Base-by-base conservation (phyloP, 1,284 basidiomycete genomes). In the Malassezia furfur region DNA sequence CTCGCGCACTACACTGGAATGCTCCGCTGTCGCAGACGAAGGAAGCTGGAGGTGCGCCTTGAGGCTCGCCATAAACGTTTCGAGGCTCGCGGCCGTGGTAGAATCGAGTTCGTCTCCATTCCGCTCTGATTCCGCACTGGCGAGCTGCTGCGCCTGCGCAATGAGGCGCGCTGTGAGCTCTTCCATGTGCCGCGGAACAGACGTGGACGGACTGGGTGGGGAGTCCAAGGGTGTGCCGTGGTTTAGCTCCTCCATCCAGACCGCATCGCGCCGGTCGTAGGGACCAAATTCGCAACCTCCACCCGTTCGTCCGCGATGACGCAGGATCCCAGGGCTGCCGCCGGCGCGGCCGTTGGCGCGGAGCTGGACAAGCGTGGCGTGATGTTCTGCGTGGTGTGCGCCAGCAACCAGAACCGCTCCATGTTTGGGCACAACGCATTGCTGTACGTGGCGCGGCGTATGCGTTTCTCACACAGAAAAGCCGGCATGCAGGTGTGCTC, bases 371-470 rank as follows among this genome's bases (percentile, higher is more conserved):
- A 41, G 17, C 49, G 45, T 7, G 48, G 48, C n/a, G 50, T 57
- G 31, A 31, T 93, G 47, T 98, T 98, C 77, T 96, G 93, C 73
- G 89, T 98, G 10, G 93, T 98, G 28, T 98, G 93, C 73, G 93
- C 93, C 10, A 94, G 89, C 72, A 98, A 98, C 70, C 76, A 98
- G 88, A 99, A 99, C 75, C 85, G 94, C 34, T 96, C 91, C 1
- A 99, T 99, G 94, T 93, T 96, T 76, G 94, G 90, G 0, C 94
- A 99, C 74, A 83, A 85, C 68, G 88, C 94, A 10, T 78, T 99
- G 40, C 78, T 85, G 37, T 50, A 50, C 52, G 61, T 53, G 15
- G 19, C 35, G 19, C 12, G 43, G 10, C 15, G 4, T 28, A n/a
- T 38, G 15, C 5, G 19, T 1, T 30, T 3, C 39, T 48, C 30